Percentiles rank a stretch among this genome's conserved stretches.
These are phyloP conservation scores for Tolypocladium tundrense DNA, from an alignment of 2,329 filamentous ascomycete species.

Conservation along the genomic window DNA sequence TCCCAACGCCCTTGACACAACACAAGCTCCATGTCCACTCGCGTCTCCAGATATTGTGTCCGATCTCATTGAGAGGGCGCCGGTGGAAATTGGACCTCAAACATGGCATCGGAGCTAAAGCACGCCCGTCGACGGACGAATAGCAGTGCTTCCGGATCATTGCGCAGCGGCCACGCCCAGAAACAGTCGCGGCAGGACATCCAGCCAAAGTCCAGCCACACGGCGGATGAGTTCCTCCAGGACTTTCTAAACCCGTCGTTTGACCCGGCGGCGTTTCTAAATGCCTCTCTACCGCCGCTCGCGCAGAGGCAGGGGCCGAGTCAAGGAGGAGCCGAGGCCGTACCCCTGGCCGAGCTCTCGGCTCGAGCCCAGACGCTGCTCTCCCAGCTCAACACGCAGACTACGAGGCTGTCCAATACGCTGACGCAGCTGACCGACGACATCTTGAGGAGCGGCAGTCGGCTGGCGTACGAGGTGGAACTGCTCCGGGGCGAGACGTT, in stretches of 20 bases:
- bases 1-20: neutral
- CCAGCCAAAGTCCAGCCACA: slow-evolving; percentile 47
- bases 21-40: neutral
- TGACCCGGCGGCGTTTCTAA: slow-evolving; percentile 78
- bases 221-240: slow-evolving; percentile 61
- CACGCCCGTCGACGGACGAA: slow-evolving; percentile 33
- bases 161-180: slow-evolving; percentile 30
- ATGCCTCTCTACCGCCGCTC: slow-evolving; percentile 63
- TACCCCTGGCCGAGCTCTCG: slow-evolving; percentile 66
- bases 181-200: slow-evolving; percentile 25
- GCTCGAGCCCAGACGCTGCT: slow-evolving; percentile 75
- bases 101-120: slow-evolving; percentile 21
- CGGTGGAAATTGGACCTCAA: neutral
- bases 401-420: slow-evolving; percentile 67
- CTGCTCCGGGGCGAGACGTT: slow-evolving; percentile 80
- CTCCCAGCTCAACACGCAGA: slow-evolving; percentile 81
- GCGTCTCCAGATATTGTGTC: neutral
- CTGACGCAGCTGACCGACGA: slow-evolving; percentile 90
- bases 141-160: slow-evolving; percentile 29
- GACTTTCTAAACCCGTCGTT: slow-evolving; percentile 70
- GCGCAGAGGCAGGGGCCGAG: slow-evolving; percentile 27
- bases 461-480: slow-evolving; percentile 90
- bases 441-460: slow-evolving; percentile 78
- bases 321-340: slow-evolving; percentile 21
- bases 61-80: neutral